phyloP scores from a whole-genome alignment of 306 rosid genomes.

The Trifolium repens region DNA sequence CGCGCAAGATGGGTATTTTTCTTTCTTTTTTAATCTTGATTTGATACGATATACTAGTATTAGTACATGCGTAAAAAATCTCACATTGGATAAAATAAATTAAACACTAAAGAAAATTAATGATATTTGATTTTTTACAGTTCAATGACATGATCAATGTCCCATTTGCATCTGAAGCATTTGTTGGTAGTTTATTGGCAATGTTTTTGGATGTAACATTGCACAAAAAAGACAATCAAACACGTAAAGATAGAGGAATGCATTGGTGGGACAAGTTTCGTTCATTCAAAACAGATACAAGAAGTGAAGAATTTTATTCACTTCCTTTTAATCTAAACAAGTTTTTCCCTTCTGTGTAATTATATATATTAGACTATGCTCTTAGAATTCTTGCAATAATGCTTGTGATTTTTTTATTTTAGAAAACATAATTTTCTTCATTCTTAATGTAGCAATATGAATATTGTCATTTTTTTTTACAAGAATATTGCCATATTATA shows the following conservation, averaged over 20 bases:
- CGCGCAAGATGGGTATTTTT: slow-evolving; percentile 82
- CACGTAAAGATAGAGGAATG: slow-evolving; percentile 81
- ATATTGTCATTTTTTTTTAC: background rate
- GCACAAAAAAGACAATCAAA: slow-evolving; percentile 69
- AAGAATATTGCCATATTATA: background rate
- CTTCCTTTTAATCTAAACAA: slow-evolving; percentile 93
- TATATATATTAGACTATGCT: slow-evolving; percentile 12
- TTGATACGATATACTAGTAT: background rate
- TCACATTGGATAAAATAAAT: too few relatives aligned
- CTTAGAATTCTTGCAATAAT: background rate
- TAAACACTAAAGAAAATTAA: too few relatives aligned
- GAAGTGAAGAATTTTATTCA: slow-evolving; percentile 89
- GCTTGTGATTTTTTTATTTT: background rate
- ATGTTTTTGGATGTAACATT: slow-evolving; percentile 67
- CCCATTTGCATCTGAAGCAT: slow-evolving; percentile 83
- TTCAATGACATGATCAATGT: slow-evolving; percentile 95
- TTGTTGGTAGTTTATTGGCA: slow-evolving; percentile 81
- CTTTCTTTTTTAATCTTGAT: background rate
- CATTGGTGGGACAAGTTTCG: slow-evolving; percentile 88
- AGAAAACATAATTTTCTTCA: background rate
- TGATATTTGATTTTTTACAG: slow-evolving; percentile 43
- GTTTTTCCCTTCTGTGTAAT: slow-evolving; percentile 86
- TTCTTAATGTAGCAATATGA: slow-evolving; percentile 9
- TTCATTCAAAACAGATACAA: slow-evolving; percentile 73
- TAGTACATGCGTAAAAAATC: too few relatives aligned